Conservation (phyloP, 2,329 filamentous ascomycete genomes). For the Fusarium euwallaceae region DNA sequence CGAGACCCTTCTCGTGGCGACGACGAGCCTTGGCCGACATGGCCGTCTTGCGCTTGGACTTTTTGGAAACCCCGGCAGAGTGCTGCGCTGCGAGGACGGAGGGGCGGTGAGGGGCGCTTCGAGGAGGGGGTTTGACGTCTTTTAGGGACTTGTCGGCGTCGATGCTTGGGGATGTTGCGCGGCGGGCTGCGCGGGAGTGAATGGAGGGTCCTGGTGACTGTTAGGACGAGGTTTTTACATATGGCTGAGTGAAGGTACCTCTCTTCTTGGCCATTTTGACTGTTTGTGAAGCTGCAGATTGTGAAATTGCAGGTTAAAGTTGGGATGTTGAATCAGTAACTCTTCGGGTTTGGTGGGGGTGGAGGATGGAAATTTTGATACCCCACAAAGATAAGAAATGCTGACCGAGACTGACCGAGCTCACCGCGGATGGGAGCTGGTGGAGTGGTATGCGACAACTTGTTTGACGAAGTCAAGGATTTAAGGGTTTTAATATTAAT, state of each 20-base stretch:
- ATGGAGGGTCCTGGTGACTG: constrained; percentile 67
- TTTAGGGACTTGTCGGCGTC: constrained; percentile 80
- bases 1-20: constrained; percentile 69
- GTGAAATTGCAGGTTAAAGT: background rate
- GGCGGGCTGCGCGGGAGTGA: constrained; percentile 81
- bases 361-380: constrained; percentile 46
- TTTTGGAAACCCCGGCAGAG: constrained; percentile 76
- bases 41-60: constrained; percentile 69
- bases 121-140: constrained; percentile 64
- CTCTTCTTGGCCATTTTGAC: constrained; percentile 51
- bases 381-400: constrained; percentile 43
- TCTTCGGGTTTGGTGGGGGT: constrained; percentile 37
- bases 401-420: constrained; percentile 42
- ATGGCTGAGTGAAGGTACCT: constrained; percentile 31
- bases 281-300: background rate
- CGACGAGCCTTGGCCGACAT: constrained; percentile 67
- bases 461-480: background rate
- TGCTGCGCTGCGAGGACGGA: constrained; percentile 79
- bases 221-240: background rate
- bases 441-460: background rate
- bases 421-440: constrained; percentile 23
- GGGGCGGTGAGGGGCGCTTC: constrained; percentile 61
- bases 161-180: constrained; percentile 78
- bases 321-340: constrained; percentile 33
- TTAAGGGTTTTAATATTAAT: background rate